A percentile compares a stretch with the other conserved stretches of the same genome.
These are phyloP conservation scores for Talaromyces sp. DNA, from an alignment of 2,329 filamentous ascomycete species.

Conservation along the genomic window DNA sequence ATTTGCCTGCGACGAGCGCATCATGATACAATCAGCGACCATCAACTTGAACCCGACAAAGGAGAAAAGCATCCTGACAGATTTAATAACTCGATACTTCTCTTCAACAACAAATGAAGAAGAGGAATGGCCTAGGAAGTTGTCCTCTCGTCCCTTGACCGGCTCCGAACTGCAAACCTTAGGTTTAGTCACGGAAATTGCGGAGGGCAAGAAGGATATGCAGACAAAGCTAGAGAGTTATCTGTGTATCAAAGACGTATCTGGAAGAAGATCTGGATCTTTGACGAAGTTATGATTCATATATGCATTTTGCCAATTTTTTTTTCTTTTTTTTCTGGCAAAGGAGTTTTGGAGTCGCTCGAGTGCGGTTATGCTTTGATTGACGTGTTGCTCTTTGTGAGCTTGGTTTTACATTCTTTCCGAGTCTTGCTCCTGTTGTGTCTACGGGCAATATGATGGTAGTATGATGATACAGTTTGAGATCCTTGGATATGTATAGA, in stretches of 20 bases:
- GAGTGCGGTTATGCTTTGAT: background rate
- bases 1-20: constrained; percentile 45
- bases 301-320: background rate
- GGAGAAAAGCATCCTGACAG: constrained; percentile 39
- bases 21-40: constrained; percentile 22
- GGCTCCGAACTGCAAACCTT: constrained; percentile 29
- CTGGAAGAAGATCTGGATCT: background rate
- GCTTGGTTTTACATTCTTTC: background rate
- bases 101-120: constrained; percentile 21
- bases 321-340: too few relatives aligned
- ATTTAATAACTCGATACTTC: constrained; percentile 43
- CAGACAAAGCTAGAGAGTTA: constrained; percentile 11
- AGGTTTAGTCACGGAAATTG: constrained; percentile 29
- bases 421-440: background rate
- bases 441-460: background rate
- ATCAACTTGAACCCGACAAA: constrained; percentile 43
- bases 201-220: constrained; percentile 19
- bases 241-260: background rate
- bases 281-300: constrained; percentile 5
- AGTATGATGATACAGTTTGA: background rate
- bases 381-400: background rate
- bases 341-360: background rate
- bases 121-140: constrained; percentile 41
- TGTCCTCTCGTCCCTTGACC: constrained; percentile 35
- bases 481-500: background rate